phyloP scores from a whole-genome alignment of 1,284 basidiomycete genomes.

The Pyrrhoderma noxium region DNA sequence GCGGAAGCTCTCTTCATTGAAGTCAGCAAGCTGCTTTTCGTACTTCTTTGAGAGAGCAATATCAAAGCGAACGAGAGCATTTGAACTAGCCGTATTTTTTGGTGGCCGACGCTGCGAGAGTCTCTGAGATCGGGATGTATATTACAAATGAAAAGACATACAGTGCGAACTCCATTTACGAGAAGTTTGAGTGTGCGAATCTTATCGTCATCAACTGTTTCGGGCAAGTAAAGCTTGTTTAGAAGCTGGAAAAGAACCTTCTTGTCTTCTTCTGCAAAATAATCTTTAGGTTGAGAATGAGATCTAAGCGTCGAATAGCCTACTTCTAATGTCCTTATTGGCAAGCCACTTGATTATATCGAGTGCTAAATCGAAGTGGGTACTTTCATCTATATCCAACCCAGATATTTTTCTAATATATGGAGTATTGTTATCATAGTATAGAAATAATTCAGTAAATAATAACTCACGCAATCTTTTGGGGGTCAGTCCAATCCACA shows the following conservation, averaged over 20 bases:
- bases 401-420: slow-evolving; percentile 30
- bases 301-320: slow-evolving; percentile 19
- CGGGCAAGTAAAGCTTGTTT: slow-evolving; percentile 70
- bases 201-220: slow-evolving; percentile 54
- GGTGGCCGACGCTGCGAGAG: slow-evolving; percentile 66
- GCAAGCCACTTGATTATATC: slow-evolving; percentile 66
- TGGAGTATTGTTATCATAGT: neutral
- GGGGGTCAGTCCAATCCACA: slow-evolving; percentile 90
- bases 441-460: slow-evolving; percentile 23
- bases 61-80: slow-evolving; percentile 66
- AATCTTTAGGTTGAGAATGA: slow-evolving; percentile 5
- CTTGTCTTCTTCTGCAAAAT: slow-evolving; percentile 55
- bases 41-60: slow-evolving; percentile 50
- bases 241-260: slow-evolving; percentile 80
- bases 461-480: slow-evolving; percentile 62
- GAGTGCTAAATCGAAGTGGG: slow-evolving; percentile 77
- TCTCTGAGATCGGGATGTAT: neutral
- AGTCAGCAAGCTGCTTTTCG: slow-evolving; percentile 47
- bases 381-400: slow-evolving; percentile 37
- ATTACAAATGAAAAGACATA: slow-evolving; percentile 30
- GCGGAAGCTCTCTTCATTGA: slow-evolving; percentile 66
- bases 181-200: slow-evolving; percentile 59
- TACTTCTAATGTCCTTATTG: slow-evolving; percentile 39
- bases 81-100: slow-evolving; percentile 61
- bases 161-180: slow-evolving; percentile 50